Evolutionary conservation across 768 basidiomycete species (phyloP).

Genomic region (Lyophyllum semitale): DNA sequence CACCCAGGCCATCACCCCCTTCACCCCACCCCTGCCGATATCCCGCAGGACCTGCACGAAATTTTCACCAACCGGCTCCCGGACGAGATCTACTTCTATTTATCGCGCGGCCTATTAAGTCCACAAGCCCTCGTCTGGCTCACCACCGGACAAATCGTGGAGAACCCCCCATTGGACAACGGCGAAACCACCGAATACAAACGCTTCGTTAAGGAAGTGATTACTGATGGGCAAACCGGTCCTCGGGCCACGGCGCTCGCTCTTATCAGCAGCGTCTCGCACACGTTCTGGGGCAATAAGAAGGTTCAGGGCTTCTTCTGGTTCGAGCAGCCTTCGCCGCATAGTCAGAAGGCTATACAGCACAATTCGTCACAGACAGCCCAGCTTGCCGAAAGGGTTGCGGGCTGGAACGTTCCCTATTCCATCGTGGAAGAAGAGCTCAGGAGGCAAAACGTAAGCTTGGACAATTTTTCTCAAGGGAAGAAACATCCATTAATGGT

Average conservation of each 20-base stretch:
- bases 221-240: slow-evolving; percentile 92
- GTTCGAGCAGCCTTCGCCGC: slow-evolving; percentile 65
- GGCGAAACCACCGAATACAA: slow-evolving; percentile 95
- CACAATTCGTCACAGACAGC: slow-evolving; percentile 81
- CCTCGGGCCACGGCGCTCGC: slow-evolving; percentile 92
- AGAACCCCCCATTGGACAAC: slow-evolving; percentile 89
- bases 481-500: slow-evolving; percentile 26
- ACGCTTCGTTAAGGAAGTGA: slow-evolving; percentile 92
- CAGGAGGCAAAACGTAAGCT: slow-evolving; percentile 90
- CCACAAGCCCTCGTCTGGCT: slow-evolving; percentile 96
- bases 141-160: slow-evolving; percentile 80
- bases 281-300: slow-evolving; percentile 79
- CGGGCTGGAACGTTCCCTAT: slow-evolving; percentile 88
- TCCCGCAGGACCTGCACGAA: slow-evolving; percentile 89
- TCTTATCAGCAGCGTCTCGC: slow-evolving; percentile 76
- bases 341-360: slow-evolving; percentile 56
- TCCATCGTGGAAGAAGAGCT: slow-evolving; percentile 90
- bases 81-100: slow-evolving; percentile 95
- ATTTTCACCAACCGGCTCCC: slow-evolving; percentile 94
- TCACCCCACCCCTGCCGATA: slow-evolving; percentile 81
- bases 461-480: slow-evolving; percentile 18
- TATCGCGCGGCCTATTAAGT: slow-evolving; percentile 87
- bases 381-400: slow-evolving; percentile 84
- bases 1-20: slow-evolving; percentile 59
- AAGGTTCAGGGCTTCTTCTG: slow-evolving; percentile 76